phyloP scores from a whole-genome alignment of 768 basidiomycete genomes.

The Steccherinum ochraceum region DNA sequence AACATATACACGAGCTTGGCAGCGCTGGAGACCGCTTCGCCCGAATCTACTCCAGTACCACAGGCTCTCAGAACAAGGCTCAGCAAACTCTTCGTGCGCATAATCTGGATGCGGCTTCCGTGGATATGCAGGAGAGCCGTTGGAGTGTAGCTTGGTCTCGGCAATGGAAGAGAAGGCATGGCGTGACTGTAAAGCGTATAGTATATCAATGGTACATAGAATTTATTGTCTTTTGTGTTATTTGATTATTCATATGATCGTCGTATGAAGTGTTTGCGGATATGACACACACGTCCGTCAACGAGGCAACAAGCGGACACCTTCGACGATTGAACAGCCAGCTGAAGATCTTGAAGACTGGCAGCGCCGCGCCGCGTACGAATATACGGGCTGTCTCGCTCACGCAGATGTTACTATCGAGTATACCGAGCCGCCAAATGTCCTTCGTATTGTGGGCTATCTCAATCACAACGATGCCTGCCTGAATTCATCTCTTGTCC shows the following conservation, averaged over 20 bases:
- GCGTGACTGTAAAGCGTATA: not conserved
- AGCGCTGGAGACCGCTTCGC: not conserved
- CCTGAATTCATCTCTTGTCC: constrained; percentile 9
- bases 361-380: constrained; percentile 7
- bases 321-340: not conserved
- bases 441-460: constrained; percentile 20
- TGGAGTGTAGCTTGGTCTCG: constrained; percentile 4
- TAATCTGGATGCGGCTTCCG: not conserved
- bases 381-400: constrained; percentile 28
- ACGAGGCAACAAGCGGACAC: constrained; percentile 1
- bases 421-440: not conserved
- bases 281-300: constrained; percentile 10
- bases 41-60: not conserved
- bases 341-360: not conserved
- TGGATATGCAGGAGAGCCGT: constrained; percentile 4
- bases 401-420: constrained; percentile 27
- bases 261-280: constrained; percentile 5
- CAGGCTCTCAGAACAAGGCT: not conserved
- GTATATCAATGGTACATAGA: constrained; percentile 13
- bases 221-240: not conserved
- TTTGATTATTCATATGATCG: not conserved
- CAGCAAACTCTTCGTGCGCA: not conserved
- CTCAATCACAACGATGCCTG: constrained; percentile 25
- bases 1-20: not conserved
- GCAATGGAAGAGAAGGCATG: constrained; percentile 1